phyloP scores from a whole-genome alignment of 306 rosid species.

The Begonia peltatifolia region DNA sequence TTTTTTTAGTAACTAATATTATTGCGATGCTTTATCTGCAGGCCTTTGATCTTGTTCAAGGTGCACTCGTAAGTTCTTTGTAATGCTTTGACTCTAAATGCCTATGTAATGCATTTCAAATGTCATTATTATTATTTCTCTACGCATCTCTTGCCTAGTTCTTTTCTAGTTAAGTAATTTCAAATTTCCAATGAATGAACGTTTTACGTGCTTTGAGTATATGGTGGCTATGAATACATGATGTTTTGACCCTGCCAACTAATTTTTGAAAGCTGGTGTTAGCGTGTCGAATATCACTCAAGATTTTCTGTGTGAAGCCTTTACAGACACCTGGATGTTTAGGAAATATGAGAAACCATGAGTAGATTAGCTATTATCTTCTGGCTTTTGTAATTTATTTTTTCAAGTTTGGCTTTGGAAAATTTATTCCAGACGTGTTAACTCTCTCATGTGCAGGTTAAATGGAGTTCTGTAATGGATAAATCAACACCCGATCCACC shows the following conservation, averaged over 20 bases:
- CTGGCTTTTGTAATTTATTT: too few species aligned
- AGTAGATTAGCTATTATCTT: too few species aligned
- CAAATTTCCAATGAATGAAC: not conserved
- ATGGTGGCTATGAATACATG: not conserved
- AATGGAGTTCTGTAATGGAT: constrained; percentile 72
- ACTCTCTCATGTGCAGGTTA: constrained; percentile 35
- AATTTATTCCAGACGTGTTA: not conserved
- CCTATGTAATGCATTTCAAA: not conserved
- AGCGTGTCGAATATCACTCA: not conserved
- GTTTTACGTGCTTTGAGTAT: not conserved
- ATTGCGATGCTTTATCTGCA: constrained; percentile 17
- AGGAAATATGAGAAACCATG: not conserved
- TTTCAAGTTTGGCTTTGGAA: not conserved
- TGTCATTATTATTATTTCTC: not conserved
- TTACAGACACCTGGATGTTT: not conserved
- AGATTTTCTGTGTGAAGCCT: not conserved
- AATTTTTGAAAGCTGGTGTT: too few species aligned
- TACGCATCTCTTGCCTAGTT: not conserved
- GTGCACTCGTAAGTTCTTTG: constrained; percentile 60
- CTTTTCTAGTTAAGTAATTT: not conserved
- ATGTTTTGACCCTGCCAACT: too few species aligned
- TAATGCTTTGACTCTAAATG: constrained; percentile 7
- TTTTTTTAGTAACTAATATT: not conserved
- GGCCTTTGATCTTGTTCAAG: constrained; percentile 91
- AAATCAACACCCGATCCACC: constrained; percentile 59